These are phyloP conservation scores for Naganishia onofrii DNA, from an alignment of 768 basidiomycete species.

Conservation along the genomic window DNA sequence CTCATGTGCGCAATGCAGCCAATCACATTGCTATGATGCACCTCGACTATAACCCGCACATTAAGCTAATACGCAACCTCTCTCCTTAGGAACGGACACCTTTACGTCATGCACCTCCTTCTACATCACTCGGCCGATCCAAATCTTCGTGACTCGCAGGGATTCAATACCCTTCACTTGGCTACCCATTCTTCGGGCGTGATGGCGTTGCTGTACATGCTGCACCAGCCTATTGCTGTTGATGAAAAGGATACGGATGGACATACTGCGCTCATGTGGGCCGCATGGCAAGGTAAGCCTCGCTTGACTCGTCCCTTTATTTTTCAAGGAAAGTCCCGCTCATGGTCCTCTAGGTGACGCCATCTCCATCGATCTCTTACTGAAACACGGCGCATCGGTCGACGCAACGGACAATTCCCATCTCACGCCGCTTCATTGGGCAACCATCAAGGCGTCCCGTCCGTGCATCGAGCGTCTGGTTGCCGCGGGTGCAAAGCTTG, in stretches of 20 bases:
- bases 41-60: neutral
- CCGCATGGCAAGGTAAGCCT: slow-evolving; percentile 76
- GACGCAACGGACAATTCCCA: slow-evolving; percentile 75
- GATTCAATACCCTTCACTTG: slow-evolving; percentile 92
- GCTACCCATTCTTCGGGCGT: slow-evolving; percentile 91
- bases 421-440: slow-evolving; percentile 91
- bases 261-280: slow-evolving; percentile 97
- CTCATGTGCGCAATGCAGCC: too few species aligned
- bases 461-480: slow-evolving; percentile 78
- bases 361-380: slow-evolving; percentile 82
- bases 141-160: slow-evolving; percentile 82
- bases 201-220: slow-evolving; percentile 86
- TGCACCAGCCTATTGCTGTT: slow-evolving; percentile 89
- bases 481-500: slow-evolving; percentile 79
- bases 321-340: too few species aligned
- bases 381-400: slow-evolving; percentile 80
- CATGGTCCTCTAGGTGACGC: slow-evolving; percentile 63
- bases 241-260: slow-evolving; percentile 88
- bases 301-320: neutral
- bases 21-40: too few species aligned
- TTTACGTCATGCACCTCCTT: slow-evolving; percentile 90
- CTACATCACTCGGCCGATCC: slow-evolving; percentile 89
- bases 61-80: neutral
- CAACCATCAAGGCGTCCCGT: slow-evolving; percentile 90
- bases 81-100: slow-evolving; percentile 72